Base-by-base conservation (phyloP, 768 basidiomycete genomes). In the Mrakia frigida region DNA sequence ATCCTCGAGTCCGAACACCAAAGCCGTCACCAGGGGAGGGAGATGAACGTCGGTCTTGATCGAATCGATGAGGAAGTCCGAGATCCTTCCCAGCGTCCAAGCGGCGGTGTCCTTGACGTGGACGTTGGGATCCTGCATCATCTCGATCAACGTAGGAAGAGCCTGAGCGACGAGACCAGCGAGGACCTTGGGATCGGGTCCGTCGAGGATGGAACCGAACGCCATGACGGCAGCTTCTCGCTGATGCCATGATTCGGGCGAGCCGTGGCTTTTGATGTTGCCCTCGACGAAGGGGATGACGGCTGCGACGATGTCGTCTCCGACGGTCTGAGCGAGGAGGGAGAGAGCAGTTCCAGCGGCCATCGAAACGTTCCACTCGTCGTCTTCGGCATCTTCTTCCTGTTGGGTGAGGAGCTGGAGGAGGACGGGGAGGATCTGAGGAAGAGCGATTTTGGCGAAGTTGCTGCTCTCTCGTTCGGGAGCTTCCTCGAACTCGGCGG, bases 351-450 rank as follows among this genome's bases (percentile, higher is more conserved):
- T 95, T 31, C 91, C 93, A 14, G 93, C 95, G 28, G 96, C 93
- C 96, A 98, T 98, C 23, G 94, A 90, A 59, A 96, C 89, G 81
- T 96, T 96, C 97, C 97, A 99, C 82, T 99, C 97, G 80, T 98
- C 97, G 79, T 98, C 96, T 61, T 96, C 94, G 0, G 93, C 94
- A 80, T 98, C 94, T 82, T 98, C 97, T 80, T 95, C 93, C 83
- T 99, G 97, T 79, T 89, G 91, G 2, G 91, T 93, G 77, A 98
- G 88, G 31, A 98, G 88, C 56, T 89, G 87, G 33, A 99, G 87
- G 13, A 99, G 88, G 11, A 98, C 94, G 11, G 97, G 96, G 0
- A 95, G 87, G 78, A 98, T 94, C 84, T 98, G 97, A 35, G 93
- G 91, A 35, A 99, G 85, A 3, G 97, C 97, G 72, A 93, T 89